A percentile compares a stretch with the other conserved stretches of the same genome.
phyloP scores from a whole-genome alignment of 768 basidiomycete species.

The Xerocomus brunneocitrinus region DNA sequence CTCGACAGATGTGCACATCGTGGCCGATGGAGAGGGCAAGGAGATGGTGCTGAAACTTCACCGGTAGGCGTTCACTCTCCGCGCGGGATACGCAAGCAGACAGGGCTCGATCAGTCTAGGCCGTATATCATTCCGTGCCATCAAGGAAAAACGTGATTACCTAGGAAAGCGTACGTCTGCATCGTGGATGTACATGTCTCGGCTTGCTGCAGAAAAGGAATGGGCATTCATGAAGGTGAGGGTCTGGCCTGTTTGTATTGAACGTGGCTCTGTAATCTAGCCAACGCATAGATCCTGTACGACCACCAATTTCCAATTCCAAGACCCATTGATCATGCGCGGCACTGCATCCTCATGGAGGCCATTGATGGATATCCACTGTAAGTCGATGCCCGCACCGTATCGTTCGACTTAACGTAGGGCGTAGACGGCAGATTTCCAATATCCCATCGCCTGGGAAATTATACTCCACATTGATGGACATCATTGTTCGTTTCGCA shows the following conservation, averaged over 20 bases:
- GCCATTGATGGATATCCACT: slow-evolving; percentile 92
- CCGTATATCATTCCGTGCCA: slow-evolving; percentile 94
- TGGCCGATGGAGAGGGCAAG: slow-evolving; percentile 77
- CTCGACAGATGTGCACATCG: slow-evolving; percentile 72
- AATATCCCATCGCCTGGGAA: slow-evolving; percentile 82
- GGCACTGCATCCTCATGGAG: slow-evolving; percentile 96
- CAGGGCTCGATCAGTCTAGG: slow-evolving; percentile 61
- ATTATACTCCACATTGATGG: slow-evolving; percentile 90
- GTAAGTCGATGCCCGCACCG: slow-evolving; percentile 43
- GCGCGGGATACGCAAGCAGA: neutral
- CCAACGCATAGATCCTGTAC: slow-evolving; percentile 66
- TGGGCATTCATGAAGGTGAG: slow-evolving; percentile 97
- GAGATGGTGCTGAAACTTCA: slow-evolving; percentile 93
- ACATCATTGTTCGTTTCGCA: slow-evolving; percentile 92
- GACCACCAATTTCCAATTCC: slow-evolving; percentile 94
- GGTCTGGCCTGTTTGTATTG: neutral
- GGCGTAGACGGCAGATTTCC: slow-evolving; percentile 75
- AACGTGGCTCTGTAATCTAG: neutral
- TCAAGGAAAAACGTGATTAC: slow-evolving; percentile 96
- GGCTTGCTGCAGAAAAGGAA: slow-evolving; percentile 94
- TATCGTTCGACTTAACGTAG: slow-evolving; percentile 1
- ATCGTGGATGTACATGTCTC: slow-evolving; percentile 99
- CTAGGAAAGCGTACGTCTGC: slow-evolving; percentile 93
- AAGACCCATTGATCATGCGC: slow-evolving; percentile 85
- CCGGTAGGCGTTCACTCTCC: slow-evolving; percentile 44